Evolutionary conservation across 2,329 filamentous ascomycete genomes (phyloP).

Genomic region (Fusarium siculi): DNA sequence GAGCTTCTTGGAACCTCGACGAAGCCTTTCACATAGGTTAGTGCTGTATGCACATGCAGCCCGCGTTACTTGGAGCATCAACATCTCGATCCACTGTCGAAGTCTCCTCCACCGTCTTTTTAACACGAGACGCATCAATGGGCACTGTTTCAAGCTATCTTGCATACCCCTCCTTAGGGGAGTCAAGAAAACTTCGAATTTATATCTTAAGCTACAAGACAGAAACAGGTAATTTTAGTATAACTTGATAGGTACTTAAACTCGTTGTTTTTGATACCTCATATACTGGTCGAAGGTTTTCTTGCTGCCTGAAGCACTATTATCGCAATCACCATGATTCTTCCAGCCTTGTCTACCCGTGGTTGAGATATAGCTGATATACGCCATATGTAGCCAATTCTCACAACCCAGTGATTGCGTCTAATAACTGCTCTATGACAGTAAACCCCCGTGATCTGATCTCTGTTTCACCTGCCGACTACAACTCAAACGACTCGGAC

Average conservation of each 20-base stretch:
- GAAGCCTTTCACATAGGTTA: background rate
- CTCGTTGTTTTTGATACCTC: background rate
- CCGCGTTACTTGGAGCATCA: background rate
- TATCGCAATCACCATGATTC: background rate
- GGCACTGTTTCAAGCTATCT: slow-evolving; percentile 10
- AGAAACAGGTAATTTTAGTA: background rate
- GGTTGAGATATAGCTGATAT: background rate
- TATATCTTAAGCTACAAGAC: background rate
- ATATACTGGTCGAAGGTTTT: background rate
- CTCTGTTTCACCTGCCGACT: slow-evolving; percentile 1
- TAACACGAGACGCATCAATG: slow-evolving; percentile 14
- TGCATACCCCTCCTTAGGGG: background rate
- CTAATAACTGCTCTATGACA: background rate
- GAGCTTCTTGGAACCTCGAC: background rate
- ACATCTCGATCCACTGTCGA: slow-evolving; percentile 15
- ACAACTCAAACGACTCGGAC: background rate
- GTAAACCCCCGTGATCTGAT: slow-evolving; percentile 1
- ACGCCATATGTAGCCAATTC: background rate
- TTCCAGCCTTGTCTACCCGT: background rate
- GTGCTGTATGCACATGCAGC: background rate
- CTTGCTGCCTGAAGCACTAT: background rate
- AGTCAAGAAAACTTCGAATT: background rate
- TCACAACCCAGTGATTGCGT: background rate
- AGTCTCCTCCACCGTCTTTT: slow-evolving; percentile 37
- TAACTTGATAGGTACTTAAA: background rate